These are phyloP conservation scores for Neofusicoccum laricinum DNA, from an alignment of 2,329 filamentous ascomycete species.

Conservation along the genomic window DNA sequence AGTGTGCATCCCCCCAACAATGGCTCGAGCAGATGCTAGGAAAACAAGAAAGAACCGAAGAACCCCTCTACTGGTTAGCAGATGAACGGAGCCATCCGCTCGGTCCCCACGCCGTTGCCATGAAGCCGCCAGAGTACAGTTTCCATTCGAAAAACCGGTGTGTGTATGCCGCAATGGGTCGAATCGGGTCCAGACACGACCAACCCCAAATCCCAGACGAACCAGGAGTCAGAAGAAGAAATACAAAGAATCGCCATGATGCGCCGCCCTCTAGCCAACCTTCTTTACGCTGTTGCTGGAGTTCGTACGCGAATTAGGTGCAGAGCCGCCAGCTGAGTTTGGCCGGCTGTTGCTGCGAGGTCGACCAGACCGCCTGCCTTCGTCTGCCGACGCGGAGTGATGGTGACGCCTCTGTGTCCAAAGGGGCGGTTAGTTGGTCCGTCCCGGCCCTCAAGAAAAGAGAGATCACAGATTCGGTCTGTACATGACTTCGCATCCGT, in stretches of 20 bases:
- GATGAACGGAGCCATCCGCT: slow-evolving; percentile 2
- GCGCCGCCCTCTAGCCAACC: slow-evolving; percentile 2
- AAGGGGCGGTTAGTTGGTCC: slow-evolving; percentile 16
- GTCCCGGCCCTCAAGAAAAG: slow-evolving; percentile 2
- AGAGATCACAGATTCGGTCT: slow-evolving; percentile 15
- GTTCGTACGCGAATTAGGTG: slow-evolving; percentile 8
- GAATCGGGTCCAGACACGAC: slow-evolving; percentile 8
- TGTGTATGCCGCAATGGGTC: slow-evolving; percentile 10
- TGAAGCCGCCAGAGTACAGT: slow-evolving; percentile 12
- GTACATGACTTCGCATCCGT: slow-evolving; percentile 12
- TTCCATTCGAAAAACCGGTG: background rate
- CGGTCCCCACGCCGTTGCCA: slow-evolving; percentile 5
- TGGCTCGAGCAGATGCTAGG: slow-evolving; percentile 6
- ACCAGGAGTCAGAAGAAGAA: slow-evolving; percentile 6
- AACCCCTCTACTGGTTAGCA: slow-evolving; percentile 9
- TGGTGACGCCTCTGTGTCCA: slow-evolving; percentile 36
- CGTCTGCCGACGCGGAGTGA: slow-evolving; percentile 29
- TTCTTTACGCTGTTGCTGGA: slow-evolving; percentile 17
- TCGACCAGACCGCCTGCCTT: slow-evolving; percentile 34
- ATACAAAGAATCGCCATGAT: slow-evolving; percentile 9
- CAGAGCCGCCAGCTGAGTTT: slow-evolving; percentile 27
- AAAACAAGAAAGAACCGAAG: slow-evolving; percentile 8
- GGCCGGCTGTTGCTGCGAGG: slow-evolving; percentile 40
- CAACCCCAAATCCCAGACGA: background rate
- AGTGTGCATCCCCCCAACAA: slow-evolving; percentile 1